phyloP scores from a whole-genome alignment of 108 stramenopile species.

The Nitzschia inconspicua region DNA sequence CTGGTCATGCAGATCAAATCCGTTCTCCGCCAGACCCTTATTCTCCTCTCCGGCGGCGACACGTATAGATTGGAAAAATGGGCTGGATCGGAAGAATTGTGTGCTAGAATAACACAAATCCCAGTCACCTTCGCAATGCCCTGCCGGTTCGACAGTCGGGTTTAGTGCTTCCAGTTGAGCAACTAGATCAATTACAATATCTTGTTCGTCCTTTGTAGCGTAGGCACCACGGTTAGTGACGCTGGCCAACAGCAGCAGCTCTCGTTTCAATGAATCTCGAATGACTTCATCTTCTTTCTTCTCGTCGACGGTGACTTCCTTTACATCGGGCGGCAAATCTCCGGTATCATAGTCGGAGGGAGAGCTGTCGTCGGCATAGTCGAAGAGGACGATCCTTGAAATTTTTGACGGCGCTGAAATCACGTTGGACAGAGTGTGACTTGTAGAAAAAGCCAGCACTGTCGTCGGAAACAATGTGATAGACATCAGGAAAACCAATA shows the following conservation, averaged over 20 bases:
- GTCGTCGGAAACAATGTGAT: not conserved
- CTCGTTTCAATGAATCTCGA: constrained; percentile 76
- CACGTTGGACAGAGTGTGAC: not conserved
- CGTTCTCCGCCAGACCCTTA: constrained; percentile 61
- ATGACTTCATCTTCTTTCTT: constrained; percentile 72
- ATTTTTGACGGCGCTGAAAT: no score
- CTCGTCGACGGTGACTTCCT: constrained; percentile 56
- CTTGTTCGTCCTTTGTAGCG: constrained; percentile 57
- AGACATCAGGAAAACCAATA: not conserved
- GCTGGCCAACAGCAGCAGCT: constrained; percentile 70
- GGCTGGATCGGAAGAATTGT: constrained; percentile 78
- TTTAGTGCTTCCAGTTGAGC: constrained; percentile 80
- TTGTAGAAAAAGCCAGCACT: not conserved
- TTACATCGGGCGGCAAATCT: constrained; percentile 25
- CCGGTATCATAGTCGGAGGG: constrained; percentile 42
- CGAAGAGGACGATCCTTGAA: constrained; percentile 2
- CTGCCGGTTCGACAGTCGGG: constrained; percentile 71
- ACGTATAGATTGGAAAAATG: constrained; percentile 75
- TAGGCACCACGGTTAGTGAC: constrained; percentile 75
- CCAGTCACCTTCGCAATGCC: constrained; percentile 77
- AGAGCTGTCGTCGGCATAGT: constrained; percentile 17
- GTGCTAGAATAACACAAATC: constrained; percentile 73
- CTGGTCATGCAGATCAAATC: constrained; percentile 68
- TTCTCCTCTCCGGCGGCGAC: constrained; percentile 59
- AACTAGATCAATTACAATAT: constrained; percentile 73